Evolutionary conservation across 2,329 filamentous ascomycete genomes (phyloP).

Genomic region (Tolypocladium tropicale): DNA sequence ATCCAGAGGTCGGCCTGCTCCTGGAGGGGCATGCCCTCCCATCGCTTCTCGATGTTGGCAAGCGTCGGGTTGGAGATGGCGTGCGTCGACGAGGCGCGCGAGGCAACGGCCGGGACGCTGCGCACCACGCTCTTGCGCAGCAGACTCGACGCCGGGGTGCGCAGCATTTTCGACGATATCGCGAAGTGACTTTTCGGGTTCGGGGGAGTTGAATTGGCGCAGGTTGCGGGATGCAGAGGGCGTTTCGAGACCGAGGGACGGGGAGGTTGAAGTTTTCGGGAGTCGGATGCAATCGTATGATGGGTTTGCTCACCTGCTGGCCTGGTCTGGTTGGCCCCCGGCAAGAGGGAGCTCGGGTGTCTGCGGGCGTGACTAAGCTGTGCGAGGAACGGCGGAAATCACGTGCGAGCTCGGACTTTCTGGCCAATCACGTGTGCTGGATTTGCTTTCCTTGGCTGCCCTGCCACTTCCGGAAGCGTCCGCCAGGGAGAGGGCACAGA

Average conservation of each 20-base stretch:
- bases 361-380: conserved; percentile 5
- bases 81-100: conserved; percentile 59
- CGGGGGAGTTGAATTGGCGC: conserved; percentile 23
- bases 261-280: conserved; percentile 12
- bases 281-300: conserved; percentile 19
- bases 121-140: conserved; percentile 39
- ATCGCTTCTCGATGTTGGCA: conserved; percentile 98
- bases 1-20: conserved; percentile 99
- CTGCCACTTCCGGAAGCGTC: not conserved
- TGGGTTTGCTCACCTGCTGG: conserved; percentile 7
- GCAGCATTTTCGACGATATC: conserved; percentile 36
- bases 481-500: not conserved
- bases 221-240: conserved; percentile 7
- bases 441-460: not conserved
- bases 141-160: conserved; percentile 41
- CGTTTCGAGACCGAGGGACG: conserved; percentile 10
- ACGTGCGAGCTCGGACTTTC: not conserved
- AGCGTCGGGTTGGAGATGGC: conserved; percentile 97
- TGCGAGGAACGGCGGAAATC: not conserved
- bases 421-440: not conserved
- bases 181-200: conserved; percentile 8
- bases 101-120: conserved; percentile 33
- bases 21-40: conserved; percentile 95
- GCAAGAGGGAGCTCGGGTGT: not conserved
- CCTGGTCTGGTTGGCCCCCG: not conserved